A percentile compares a stretch with the other conserved stretches of the same genome.
phyloP scores from a whole-genome alignment of 345 rosid genomes.

The Populus davidiana region DNA sequence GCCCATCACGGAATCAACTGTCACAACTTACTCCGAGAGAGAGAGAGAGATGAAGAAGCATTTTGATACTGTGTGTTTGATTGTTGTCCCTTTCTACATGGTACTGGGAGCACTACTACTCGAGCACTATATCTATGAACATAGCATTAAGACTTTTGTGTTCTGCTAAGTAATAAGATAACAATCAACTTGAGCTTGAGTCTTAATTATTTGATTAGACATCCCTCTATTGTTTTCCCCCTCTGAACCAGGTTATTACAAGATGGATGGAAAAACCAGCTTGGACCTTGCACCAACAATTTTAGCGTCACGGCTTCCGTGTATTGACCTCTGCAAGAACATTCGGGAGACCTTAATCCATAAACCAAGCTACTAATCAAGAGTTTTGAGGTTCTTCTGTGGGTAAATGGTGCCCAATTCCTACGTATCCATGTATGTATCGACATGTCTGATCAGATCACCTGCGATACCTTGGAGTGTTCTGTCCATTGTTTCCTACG shows the following conservation, averaged over 20 bases:
- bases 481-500: too few relatives aligned
- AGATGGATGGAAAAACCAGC: not conserved
- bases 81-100: constrained; percentile 3
- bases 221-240: not conserved
- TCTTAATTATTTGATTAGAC: not conserved
- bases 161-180: not conserved
- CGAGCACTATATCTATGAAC: not conserved
- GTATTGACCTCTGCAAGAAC: too few relatives aligned
- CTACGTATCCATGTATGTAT: too few relatives aligned
- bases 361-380: too few relatives aligned
- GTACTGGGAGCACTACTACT: not conserved
- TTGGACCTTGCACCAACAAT: not conserved
- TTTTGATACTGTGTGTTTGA: not conserved
- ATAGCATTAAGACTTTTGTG: not conserved
- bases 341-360: too few relatives aligned
- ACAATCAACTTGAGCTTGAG: not conserved
- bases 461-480: too few relatives aligned
- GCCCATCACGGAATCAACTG: constrained; percentile 17
- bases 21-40: not conserved
- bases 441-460: too few relatives aligned
- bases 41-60: not conserved
- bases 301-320: too few relatives aligned
- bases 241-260: not conserved
- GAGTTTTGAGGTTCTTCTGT: too few relatives aligned
- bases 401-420: too few relatives aligned